Conservation (phyloP, 2,329 filamentous ascomycete species). For the Pseudocercospora fijiensis region DNA sequence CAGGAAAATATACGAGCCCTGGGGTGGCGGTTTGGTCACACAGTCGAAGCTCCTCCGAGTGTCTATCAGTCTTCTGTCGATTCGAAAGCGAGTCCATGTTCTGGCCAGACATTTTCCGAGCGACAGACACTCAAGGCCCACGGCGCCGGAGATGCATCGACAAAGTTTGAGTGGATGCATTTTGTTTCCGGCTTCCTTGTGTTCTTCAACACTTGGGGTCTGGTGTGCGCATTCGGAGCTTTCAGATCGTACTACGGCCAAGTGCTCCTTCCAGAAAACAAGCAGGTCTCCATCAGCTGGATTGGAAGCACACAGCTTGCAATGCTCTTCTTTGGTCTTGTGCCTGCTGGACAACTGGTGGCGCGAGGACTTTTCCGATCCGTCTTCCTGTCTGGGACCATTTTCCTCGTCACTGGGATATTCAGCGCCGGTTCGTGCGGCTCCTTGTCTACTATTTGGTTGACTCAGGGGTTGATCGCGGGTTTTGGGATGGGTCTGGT, state of each 20-base stretch:
- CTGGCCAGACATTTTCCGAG: background rate
- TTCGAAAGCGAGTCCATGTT: background rate
- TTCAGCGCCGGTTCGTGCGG: background rate
- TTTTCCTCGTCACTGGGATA: background rate
- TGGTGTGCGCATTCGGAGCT: background rate
- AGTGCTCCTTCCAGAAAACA: background rate
- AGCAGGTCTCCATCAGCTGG: background rate
- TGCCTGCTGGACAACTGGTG: background rate
- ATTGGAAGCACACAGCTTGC: conserved; percentile 11
- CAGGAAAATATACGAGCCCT: background rate
- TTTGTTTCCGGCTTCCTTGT: background rate
- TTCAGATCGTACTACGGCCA: conserved; percentile 1
- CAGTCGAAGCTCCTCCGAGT: background rate
- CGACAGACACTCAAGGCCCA: background rate
- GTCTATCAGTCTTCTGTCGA: background rate
- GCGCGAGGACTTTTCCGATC: background rate
- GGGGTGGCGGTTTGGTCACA: background rate
- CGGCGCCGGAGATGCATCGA: background rate
- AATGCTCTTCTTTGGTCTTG: background rate
- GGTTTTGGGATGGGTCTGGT: background rate
- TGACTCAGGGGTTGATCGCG: background rate
- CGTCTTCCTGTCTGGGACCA: background rate
- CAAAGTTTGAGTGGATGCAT: background rate
- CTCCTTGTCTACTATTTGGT: background rate
- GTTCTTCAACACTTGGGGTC: background rate